Percentiles rank a stretch among this genome's conserved stretches.
phyloP scores from a whole-genome alignment of 352 stramenopile species.

The Phytophthora sp. region DNA sequence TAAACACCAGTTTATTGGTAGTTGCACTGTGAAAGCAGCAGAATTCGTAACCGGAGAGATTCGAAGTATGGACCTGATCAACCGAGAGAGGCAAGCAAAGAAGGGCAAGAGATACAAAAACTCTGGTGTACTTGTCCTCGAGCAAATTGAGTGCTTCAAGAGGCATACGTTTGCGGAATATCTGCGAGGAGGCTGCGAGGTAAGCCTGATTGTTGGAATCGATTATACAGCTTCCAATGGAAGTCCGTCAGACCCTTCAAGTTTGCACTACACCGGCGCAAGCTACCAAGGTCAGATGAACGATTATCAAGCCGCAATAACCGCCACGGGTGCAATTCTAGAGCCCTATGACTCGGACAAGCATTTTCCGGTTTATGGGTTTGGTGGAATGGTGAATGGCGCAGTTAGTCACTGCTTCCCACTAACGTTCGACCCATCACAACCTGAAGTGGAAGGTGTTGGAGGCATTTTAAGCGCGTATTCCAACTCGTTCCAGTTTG shows the following conservation, averaged over 20 bases:
- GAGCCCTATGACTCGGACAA: constrained; percentile 81
- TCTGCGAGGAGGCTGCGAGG: constrained; percentile 68
- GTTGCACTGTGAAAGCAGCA: constrained; percentile 49
- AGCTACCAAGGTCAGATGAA: constrained; percentile 68
- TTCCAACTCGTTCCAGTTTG: constrained; percentile 64
- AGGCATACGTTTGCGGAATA: constrained; percentile 77
- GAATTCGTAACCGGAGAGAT: constrained; percentile 68
- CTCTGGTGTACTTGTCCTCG: constrained; percentile 63
- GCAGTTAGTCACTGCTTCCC: constrained; percentile 73
- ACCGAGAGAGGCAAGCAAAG: constrained; percentile 61
- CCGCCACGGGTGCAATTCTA: constrained; percentile 67
- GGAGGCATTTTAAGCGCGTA: constrained; percentile 68
- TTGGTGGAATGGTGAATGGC: constrained; percentile 74
- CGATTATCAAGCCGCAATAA: constrained; percentile 82
- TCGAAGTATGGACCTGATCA: constrained; percentile 63
- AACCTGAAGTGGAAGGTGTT: constrained; percentile 71
- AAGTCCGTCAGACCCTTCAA: constrained; percentile 45
- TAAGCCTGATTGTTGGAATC: constrained; percentile 82
- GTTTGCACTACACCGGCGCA: constrained; percentile 68
- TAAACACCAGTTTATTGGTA: constrained; percentile 74
- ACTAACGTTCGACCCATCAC: constrained; percentile 66
- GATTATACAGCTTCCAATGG: constrained; percentile 85
- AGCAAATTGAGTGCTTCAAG: constrained; percentile 70
- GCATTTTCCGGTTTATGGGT: constrained; percentile 81
- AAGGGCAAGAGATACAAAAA: constrained; percentile 83